These are phyloP conservation scores for Hippophae gyantsensis DNA, from an alignment of 306 rosid species.

Conservation along the genomic window DNA sequence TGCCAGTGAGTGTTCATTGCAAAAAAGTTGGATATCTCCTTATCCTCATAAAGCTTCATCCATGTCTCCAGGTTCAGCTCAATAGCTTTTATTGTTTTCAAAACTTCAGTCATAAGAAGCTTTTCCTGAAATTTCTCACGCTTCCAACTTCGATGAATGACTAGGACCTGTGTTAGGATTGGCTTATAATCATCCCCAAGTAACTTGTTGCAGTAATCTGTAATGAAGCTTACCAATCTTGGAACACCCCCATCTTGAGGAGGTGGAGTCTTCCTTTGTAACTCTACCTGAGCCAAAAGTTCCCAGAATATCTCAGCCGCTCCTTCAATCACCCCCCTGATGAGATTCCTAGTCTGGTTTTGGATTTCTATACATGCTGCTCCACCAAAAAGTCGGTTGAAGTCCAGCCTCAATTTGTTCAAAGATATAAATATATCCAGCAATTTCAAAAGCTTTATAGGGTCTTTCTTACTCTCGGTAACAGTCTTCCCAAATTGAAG, in stretches of 20 bases:
- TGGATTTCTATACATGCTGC: slow-evolving; percentile 82
- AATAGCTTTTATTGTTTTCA: slow-evolving; percentile 63
- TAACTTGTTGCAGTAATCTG: slow-evolving; percentile 82
- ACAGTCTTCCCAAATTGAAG: slow-evolving; percentile 96
- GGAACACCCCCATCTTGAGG: slow-evolving; percentile 82
- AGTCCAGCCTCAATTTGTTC: slow-evolving; percentile 86
- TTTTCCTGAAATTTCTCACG: slow-evolving; percentile 77
- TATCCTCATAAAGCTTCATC: slow-evolving; percentile 69
- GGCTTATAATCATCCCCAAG: slow-evolving; percentile 87
- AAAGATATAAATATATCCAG: slow-evolving; percentile 87
- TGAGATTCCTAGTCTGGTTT: slow-evolving; percentile 85
- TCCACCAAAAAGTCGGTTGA: slow-evolving; percentile 92
- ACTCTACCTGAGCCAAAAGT: slow-evolving; percentile 72
- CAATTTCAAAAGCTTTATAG: slow-evolving; percentile 80
- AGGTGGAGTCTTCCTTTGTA: slow-evolving; percentile 80
- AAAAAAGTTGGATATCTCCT: slow-evolving; percentile 49
- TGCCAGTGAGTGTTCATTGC: slow-evolving; percentile 96
- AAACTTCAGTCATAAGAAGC: slow-evolving; percentile 58
- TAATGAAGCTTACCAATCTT: slow-evolving; percentile 63
- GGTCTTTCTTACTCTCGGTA: slow-evolving; percentile 91
- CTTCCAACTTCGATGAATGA: slow-evolving; percentile 93
- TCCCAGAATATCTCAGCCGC: slow-evolving; percentile 95
- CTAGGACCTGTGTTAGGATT: slow-evolving; percentile 73
- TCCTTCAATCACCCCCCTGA: slow-evolving; percentile 82
- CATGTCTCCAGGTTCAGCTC: slow-evolving; percentile 66